phyloP scores from a whole-genome alignment of 441 rosid species.

The Mallotus japonicus region DNA sequence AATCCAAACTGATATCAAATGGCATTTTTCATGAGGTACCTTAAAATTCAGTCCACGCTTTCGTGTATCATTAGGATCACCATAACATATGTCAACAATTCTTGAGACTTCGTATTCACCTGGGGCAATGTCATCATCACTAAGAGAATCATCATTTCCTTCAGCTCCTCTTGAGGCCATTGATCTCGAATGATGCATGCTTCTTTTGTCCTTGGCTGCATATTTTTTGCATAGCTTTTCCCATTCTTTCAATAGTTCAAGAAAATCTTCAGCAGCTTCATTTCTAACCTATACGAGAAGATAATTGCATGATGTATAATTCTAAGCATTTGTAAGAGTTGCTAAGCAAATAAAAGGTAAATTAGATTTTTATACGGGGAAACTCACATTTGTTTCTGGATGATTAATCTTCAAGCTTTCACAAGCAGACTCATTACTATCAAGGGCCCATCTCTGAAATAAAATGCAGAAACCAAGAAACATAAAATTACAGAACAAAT shows the following conservation, averaged over 20 bases:
- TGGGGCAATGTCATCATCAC: conserved; percentile 37
- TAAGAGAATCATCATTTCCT: conserved; percentile 30
- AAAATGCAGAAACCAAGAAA: conserved; percentile 28
- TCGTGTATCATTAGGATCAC: conserved; percentile 65
- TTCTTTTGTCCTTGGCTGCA: conserved; percentile 32
- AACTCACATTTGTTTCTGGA: conserved; percentile 66
- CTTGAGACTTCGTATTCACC: conserved; percentile 72
- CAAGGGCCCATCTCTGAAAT: conserved; percentile 85
- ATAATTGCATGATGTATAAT: conserved; percentile 8
- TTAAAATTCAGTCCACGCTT: conserved; percentile 62
- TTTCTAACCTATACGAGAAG: conserved; percentile 63
- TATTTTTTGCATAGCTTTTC: conserved; percentile 67
- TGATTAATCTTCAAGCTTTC: conserved; percentile 84
- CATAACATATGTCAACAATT: conserved; percentile 75
- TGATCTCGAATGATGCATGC: conserved; percentile 28
- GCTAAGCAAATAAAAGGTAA: not conserved
- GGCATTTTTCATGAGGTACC: conserved; percentile 41
- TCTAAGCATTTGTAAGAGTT: not conserved
- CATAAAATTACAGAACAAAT: conserved; percentile 18
- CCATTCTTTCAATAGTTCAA: conserved; percentile 86
- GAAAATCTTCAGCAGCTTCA: conserved; percentile 90
- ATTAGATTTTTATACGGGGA: conserved; percentile 1
- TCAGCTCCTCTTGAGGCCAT: conserved; percentile 27
- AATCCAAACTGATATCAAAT: not conserved
- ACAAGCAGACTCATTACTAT: conserved; percentile 65